Percentiles rank a stretch among this genome's conserved stretches.
Conservation (phyloP, 1,284 basidiomycete genomes). For the Moniliophthora roreri region DNA sequence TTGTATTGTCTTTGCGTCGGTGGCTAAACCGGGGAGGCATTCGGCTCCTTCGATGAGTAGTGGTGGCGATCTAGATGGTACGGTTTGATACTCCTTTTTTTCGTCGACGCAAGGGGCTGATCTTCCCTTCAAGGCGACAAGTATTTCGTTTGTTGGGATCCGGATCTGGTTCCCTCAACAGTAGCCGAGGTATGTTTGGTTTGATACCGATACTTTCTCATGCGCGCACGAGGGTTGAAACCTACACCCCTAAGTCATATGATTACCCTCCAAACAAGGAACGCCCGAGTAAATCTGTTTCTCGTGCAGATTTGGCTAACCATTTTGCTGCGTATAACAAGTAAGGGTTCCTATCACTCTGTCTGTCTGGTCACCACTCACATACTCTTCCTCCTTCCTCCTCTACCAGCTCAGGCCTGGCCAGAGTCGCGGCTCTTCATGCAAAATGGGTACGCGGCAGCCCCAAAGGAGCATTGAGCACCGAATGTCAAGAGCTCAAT, state of each 20-base stretch:
- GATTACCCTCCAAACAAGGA: constrained; percentile 64
- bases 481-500: constrained; percentile 67
- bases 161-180: constrained; percentile 53
- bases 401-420: constrained; percentile 47
- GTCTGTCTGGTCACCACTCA: background rate
- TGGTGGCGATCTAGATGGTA: constrained; percentile 62
- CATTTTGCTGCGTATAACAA: constrained; percentile 66
- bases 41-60: constrained; percentile 69
- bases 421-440: constrained; percentile 53
- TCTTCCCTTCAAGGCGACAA: constrained; percentile 45
- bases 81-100: constrained; percentile 6
- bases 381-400: background rate
- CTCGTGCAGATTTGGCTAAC: constrained; percentile 53
- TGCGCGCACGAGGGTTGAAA: background rate
- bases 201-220: background rate
- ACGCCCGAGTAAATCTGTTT: constrained; percentile 42
- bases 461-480: constrained; percentile 55
- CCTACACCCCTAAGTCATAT: constrained; percentile 46
- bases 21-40: constrained; percentile 52
- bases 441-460: constrained; percentile 56
- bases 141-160: constrained; percentile 69
- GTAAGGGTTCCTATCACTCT: constrained; percentile 31
- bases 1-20: constrained; percentile 63
- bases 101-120: background rate
- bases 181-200: constrained; percentile 48